Evolutionary conservation across 2,329 filamentous ascomycete species (phyloP).

Genomic region (Colletotrichum magnum): DNA sequence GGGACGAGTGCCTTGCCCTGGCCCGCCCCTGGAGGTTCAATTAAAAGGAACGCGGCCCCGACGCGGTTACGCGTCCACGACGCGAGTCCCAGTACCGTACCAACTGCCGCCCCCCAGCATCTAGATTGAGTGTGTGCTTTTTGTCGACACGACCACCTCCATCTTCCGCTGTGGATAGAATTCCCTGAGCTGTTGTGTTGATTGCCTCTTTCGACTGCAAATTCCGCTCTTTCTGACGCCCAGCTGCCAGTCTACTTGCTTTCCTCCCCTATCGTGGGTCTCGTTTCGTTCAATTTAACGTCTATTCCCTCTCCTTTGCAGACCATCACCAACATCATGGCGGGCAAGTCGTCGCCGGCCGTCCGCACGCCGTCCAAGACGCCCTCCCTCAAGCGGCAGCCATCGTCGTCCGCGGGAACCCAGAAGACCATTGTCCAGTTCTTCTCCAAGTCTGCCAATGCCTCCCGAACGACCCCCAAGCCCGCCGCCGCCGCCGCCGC

Average conservation of each 20-base stretch:
- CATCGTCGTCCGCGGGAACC: conserved; percentile 47
- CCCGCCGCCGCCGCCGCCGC: conserved; percentile 44
- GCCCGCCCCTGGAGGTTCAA: not conserved
- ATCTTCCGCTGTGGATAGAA: not conserved
- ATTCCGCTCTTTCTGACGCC: not conserved
- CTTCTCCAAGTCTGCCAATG: conserved; percentile 57
- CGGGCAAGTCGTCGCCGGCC: conserved; percentile 43
- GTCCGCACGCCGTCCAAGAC: conserved; percentile 55
- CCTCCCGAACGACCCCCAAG: conserved; percentile 51
- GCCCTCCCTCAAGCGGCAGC: conserved; percentile 43
- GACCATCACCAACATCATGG: conserved; percentile 22
- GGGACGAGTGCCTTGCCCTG: not conserved
- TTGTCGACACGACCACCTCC: not conserved
- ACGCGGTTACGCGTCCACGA: not conserved
- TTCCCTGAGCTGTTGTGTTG: not conserved
- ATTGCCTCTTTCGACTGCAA: not conserved
- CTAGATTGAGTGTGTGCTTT: not conserved
- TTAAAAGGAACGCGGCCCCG: not conserved
- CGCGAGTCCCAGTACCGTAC: not conserved
- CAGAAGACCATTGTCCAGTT: conserved; percentile 61
- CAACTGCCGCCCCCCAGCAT: not conserved
- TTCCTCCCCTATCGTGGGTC: not conserved
- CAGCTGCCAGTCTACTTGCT: not conserved
- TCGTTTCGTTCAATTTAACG: not conserved
- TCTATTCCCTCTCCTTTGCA: not conserved